Conservation (phyloP, 352 stramenopile species). For the Ophiocytium majus region DNA sequence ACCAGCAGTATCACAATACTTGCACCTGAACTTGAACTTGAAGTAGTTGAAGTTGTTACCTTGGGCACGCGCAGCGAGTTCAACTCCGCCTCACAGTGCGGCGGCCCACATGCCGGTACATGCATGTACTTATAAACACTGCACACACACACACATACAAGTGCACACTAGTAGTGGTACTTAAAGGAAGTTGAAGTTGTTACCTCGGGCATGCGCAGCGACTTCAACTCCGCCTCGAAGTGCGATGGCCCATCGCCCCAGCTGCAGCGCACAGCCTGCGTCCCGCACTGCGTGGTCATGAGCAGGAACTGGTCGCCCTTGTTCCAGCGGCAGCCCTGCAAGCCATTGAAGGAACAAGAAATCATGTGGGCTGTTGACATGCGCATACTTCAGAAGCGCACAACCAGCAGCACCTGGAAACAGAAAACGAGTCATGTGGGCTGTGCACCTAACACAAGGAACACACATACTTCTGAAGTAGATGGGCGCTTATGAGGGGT, state of each 20-base stretch:
- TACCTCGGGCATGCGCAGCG: conserved; percentile 3
- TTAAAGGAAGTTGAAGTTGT: background rate
- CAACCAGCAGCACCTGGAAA: too few species aligned
- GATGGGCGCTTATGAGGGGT: background rate
- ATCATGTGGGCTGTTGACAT: too few species aligned
- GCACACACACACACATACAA: background rate
- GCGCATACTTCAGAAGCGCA: too few species aligned
- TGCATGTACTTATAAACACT: background rate
- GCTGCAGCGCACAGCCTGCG: background rate
- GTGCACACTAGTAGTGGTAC: background rate
- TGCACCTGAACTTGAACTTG: background rate
- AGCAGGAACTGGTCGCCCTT: conserved; percentile 21
- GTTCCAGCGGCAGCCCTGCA: conserved; percentile 16
- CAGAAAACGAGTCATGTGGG: too few species aligned
- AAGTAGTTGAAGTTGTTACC: background rate
- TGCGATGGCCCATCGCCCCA: background rate
- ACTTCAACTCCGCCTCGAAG: conserved; percentile 9
- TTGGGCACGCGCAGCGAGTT: conserved; percentile 2
- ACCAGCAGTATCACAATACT: too few species aligned
- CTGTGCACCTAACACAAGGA: too few species aligned
- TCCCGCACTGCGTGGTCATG: background rate
- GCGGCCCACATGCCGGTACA: background rate
- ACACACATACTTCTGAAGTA: too few species aligned
- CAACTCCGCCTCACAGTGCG: conserved; percentile 7
- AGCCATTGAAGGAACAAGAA: too few species aligned